Evolutionary conservation across 108 stramenopile species (phyloP), one percentile per base, ranked within the genome.

Genomic region (Nannochloropsis salina): DNA sequence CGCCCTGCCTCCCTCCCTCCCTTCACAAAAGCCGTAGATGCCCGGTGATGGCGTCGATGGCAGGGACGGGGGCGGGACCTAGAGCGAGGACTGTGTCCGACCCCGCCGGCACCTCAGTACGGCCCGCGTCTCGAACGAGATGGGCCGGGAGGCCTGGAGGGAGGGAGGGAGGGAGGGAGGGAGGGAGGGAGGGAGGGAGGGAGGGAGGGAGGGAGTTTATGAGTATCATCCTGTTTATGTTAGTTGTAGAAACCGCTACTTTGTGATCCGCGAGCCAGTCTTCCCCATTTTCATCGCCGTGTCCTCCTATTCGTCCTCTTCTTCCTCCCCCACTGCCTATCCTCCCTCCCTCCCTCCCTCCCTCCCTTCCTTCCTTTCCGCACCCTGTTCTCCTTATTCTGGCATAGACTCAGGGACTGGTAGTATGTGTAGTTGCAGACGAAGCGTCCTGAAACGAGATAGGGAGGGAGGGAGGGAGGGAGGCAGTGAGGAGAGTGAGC

Each of bases 161-260:
- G 47, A 11, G 47, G 47, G 47, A 51, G 47, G 9, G 9, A 51
- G 47, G 47, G 47, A 51, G 47, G 47, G 47, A 51, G 47, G 47
- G 47, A 51, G 47, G 47, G 47, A 51, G 47, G 47, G 47, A 51
- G 47, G 47, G 47, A 51, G 47, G 47, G 47, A 51, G 47, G 47
- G 47, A 51, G 47, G 47, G 47, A 51, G 47, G 47, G 47, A 51
- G 47, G 47, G 47, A 51, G 10, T 9, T 51, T 9, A 12, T 51
- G 47, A 12, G 47, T 51, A 12, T 51, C 47, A 51, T 9, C 47
- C 10, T 51, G 47, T n/a, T n/a, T n/a, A n/a, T n/a, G n/a, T n/a
- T n/a, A n/a, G n/a, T n/a, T n/a, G n/a, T n/a, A n/a, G n/a, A n/a
- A n/a, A n/a, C n/a, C n/a, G n/a, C n/a, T n/a, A n/a, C n/a, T n/a